Evolutionary conservation across 257 asterid genomes (phyloP).

Genomic region (Penstemon newberryi): DNA sequence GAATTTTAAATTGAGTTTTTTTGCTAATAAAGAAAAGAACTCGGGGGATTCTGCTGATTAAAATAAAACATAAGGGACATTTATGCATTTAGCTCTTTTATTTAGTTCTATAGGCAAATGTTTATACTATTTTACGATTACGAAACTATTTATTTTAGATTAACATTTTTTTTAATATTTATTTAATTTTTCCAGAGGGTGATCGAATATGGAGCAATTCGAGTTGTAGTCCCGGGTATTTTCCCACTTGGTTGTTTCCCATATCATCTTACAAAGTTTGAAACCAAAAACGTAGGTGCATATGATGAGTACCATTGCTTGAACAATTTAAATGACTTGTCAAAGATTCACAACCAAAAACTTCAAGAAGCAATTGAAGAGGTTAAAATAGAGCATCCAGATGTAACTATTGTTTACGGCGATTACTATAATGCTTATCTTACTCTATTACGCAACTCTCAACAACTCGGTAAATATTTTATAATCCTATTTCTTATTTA

Average conservation of each 20-base stretch:
- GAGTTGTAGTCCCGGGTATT: slow-evolving; percentile 29
- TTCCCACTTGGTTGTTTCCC: slow-evolving; percentile 35
- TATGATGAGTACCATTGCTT: slow-evolving; percentile 30
- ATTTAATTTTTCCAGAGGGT: slow-evolving; percentile 8
- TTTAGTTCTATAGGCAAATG: background rate
- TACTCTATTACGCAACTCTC: slow-evolving; percentile 13
- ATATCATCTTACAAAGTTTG: slow-evolving; percentile 21
- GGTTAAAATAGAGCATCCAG: slow-evolving; percentile 19
- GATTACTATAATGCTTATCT: slow-evolving; percentile 31
- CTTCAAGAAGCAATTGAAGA: slow-evolving; percentile 27
- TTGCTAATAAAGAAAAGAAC: no score
- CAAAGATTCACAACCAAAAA: slow-evolving; percentile 24
- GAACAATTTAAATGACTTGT: slow-evolving; percentile 21
- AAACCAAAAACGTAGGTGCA: background rate
- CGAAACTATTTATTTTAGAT: background rate
- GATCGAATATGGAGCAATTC: slow-evolving; percentile 21
- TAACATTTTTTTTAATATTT: background rate
- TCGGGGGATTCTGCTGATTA: no score
- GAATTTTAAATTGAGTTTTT: no score
- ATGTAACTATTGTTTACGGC: slow-evolving; percentile 17
- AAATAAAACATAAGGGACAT: no score
- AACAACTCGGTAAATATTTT: background rate
- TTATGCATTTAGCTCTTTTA: no score
- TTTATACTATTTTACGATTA: background rate
- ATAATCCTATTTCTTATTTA: no score